Evolutionary conservation across 306 rosid species (phyloP), one percentile per base, ranked within the genome.

Genomic region (Urtica urens): DNA sequence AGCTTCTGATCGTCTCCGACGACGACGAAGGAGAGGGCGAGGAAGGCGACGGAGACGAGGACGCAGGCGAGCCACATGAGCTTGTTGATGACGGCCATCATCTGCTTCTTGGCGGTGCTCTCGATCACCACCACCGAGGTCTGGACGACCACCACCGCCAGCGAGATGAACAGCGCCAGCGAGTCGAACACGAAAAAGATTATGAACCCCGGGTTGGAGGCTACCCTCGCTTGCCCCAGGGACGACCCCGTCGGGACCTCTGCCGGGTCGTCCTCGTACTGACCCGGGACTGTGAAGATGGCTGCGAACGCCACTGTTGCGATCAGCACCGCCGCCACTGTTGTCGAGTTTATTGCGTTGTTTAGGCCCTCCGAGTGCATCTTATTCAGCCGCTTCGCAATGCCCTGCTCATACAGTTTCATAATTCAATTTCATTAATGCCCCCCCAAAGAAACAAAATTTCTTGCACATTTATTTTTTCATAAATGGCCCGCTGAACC

Each of bases 221-320:
- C 88, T 42, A 92, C 86, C 23, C 78, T 82, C 22, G 99, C 99
- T 69, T 92, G 96, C 8, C 99, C 99, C 1, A 82, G 83, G 0
- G 85, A 37, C 51, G 41, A 51, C 24, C 94, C 99, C 0, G 54
- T 42, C 13, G 94, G 74, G 33, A 85, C 14, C 10, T 75, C 4
- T 0, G 23, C 0, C 5, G 94, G 78, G 52, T 85, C 73, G 46
- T 92, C 94, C 0, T 68, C 86, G 16, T 76, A 92, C 37, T 92
- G 96, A 11, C 99, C 99, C 0, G 99, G 99, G 64, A 92, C 87
- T 0, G 90, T 80, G 75, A 77, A 92, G 5, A 92, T 82, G 26
- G 96, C 99, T 1, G 99, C 99, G 50, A 92, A 92, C 1, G 99
- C 95, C 1, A 92, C 99, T 0, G 99, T 92, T 59, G 96, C 99